Conservation (phyloP, 2,329 filamentous ascomycete genomes). For the Apiospora aurea region DNA sequence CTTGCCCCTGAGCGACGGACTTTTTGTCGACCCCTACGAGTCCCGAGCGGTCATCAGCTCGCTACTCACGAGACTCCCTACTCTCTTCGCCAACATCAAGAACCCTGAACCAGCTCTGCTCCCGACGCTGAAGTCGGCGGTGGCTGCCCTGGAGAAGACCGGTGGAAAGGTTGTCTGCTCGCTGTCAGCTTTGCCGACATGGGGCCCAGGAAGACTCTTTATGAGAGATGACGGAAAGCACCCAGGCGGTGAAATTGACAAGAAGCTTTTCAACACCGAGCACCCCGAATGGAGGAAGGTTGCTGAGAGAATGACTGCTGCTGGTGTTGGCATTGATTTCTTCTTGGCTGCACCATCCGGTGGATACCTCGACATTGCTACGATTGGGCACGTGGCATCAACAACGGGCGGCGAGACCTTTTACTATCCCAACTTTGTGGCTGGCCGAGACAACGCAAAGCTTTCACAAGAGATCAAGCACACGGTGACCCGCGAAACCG, state of each 20-base stretch:
- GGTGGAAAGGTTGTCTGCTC: slow-evolving; percentile 94
- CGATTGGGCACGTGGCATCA: slow-evolving; percentile 87
- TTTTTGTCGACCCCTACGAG: slow-evolving; percentile 94
- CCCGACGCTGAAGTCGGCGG: slow-evolving; percentile 81
- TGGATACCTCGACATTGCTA: slow-evolving; percentile 91
- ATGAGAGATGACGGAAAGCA: slow-evolving; percentile 89
- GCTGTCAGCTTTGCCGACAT: slow-evolving; percentile 86
- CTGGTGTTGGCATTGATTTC: slow-evolving; percentile 89
- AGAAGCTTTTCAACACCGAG: slow-evolving; percentile 90
- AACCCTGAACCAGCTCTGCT: slow-evolving; percentile 90
- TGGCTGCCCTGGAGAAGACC: slow-evolving; percentile 83
- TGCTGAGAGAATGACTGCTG: slow-evolving; percentile 85
- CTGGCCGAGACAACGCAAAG: slow-evolving; percentile 83
- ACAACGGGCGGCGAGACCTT: slow-evolving; percentile 95
- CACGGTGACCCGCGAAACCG: slow-evolving; percentile 86
- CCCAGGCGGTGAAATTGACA: slow-evolving; percentile 86
- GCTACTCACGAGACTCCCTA: slow-evolving; percentile 83
- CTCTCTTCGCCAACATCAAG: slow-evolving; percentile 86
- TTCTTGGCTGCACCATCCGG: slow-evolving; percentile 92
- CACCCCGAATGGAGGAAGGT: slow-evolving; percentile 87
- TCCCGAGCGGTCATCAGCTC: slow-evolving; percentile 83
- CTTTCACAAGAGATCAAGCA: slow-evolving; percentile 86
- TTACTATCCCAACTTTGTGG: slow-evolving; percentile 96
- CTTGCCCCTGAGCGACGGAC: slow-evolving; percentile 85
- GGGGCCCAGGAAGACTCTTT: slow-evolving; percentile 85